These are phyloP conservation scores for Oryza rufipogon DNA, from an alignment of 176 grass and related monocot species.

Conservation along the genomic window DNA sequence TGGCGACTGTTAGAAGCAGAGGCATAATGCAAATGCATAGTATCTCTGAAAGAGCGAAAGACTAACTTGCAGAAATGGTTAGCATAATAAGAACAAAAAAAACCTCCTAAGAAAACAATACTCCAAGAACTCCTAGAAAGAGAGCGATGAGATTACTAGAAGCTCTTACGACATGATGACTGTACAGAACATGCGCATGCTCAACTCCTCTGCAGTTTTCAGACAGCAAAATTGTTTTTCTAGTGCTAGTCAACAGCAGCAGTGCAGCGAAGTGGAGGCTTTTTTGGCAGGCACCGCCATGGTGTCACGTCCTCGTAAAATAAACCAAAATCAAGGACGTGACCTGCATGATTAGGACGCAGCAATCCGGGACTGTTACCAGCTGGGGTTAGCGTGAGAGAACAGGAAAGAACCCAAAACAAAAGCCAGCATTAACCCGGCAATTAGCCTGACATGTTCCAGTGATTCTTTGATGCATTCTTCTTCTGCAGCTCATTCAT, in stretches of 20 bases:
- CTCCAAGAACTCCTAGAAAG: not conserved
- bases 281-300: constrained; percentile 62
- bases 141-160: constrained; percentile 1
- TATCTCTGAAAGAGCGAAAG: not conserved
- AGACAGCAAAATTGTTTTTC: constrained; percentile 24
- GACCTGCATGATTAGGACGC: constrained; percentile 52
- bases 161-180: constrained; percentile 27
- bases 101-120: not conserved
- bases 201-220: constrained; percentile 38
- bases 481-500: not conserved
- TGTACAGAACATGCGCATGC: not conserved
- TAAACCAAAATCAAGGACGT: constrained; percentile 41
- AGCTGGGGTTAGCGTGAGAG: constrained; percentile 51
- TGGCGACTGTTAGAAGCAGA: not conserved
- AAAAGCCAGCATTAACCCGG: constrained; percentile 45
- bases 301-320: constrained; percentile 47
- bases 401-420: constrained; percentile 24
- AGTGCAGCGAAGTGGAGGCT: constrained; percentile 2
- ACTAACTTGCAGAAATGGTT: not conserved
- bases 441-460: not conserved
- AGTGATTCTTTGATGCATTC: not conserved
- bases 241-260: constrained; percentile 47
- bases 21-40: constrained; percentile 4
- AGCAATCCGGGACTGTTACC: constrained; percentile 34
- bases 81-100: constrained; percentile 7